Base-by-base conservation (phyloP, 2,329 filamentous ascomycete species). In the Graphiopsis chlorocephala region DNA sequence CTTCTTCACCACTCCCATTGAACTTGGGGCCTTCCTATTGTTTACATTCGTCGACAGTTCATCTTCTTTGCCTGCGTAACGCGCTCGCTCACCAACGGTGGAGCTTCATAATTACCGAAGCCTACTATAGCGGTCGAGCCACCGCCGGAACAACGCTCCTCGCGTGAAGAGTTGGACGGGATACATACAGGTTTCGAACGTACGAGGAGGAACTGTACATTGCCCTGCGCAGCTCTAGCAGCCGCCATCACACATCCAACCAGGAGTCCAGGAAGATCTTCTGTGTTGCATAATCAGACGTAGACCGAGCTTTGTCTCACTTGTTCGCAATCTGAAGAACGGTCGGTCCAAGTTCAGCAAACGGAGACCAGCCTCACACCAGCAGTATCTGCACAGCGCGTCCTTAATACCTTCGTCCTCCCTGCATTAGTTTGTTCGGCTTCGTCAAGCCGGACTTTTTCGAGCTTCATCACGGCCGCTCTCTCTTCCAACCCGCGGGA, bases 401-500 rank as follows among this genome's bases (percentile, higher is more conserved):
- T 55, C 33, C 60, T 62, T 55, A 55, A 62, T 55, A 62, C 60
- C 31, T 62, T 62, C 60, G 25, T 52, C 33, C 60, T 53, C 47
- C 60, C 60, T 62, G 60, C 60, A 62, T 53, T 62, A 55, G 48
- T 62, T 62, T 55, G 60, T 62, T 62, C 60, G 60, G 60, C 60
- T 55, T 42, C 60, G 26, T 53, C 33, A 33, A 62, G 60, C 60
- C 60, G 60, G 60, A 62, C 47, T 62, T 35, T 38, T 4, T 61
- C 31, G 35, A 62, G 48, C 60, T 29, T 86, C 89, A 93, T 86
- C 86, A 93, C 90, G 90, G 90, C 90, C 84, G 87, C 91, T 78
- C 82, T 92, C 83, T 90, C 90, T 79, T 87, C 89, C 80, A 83
- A 84, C 79, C 82, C 87, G 82, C 87, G 90, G 91, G 91, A 94